Conservation (phyloP, 2,329 filamentous ascomycete genomes). For the Davidsoniella neocaledoniae region DNA sequence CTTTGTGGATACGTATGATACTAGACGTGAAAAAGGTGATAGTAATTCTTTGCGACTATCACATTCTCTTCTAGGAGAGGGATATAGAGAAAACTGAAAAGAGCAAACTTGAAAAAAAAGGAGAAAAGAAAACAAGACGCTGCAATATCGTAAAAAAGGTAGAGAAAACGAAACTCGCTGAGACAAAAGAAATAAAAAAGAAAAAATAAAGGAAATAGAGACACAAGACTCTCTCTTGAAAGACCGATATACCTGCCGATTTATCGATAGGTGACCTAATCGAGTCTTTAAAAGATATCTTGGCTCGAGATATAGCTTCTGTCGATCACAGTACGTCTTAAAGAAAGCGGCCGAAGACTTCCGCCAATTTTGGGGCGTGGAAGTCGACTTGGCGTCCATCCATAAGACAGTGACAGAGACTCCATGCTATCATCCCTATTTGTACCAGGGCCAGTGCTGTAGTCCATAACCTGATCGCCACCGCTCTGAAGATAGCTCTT, state of each 20-base stretch:
- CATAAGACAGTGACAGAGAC: no score
- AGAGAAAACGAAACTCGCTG: not conserved
- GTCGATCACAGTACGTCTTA: no score
- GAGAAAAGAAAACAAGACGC: not conserved
- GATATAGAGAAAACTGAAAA: conserved; percentile 1
- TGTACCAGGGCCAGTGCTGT: not conserved
- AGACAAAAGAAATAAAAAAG: conserved; percentile 1
- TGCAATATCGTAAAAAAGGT: conserved; percentile 2
- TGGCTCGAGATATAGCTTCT: no score
- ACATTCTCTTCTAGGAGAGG: no score
- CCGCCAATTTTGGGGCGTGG: no score
- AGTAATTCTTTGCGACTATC: no score
- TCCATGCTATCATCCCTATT: not conserved
- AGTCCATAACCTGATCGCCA: not conserved
- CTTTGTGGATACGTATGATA: no score
- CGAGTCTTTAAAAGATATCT: not conserved
- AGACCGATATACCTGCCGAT: not conserved
- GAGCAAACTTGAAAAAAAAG: not conserved
- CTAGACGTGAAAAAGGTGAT: no score
- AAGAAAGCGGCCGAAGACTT: no score
- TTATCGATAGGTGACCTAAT: not conserved
- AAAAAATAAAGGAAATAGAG: conserved; percentile 4
- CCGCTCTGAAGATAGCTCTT: not conserved
- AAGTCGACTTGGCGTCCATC: no score
- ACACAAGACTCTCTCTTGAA: not conserved